These are phyloP conservation scores for Sanghuangporus baumii DNA, from an alignment of 1,284 basidiomycete species.

Conservation along the genomic window DNA sequence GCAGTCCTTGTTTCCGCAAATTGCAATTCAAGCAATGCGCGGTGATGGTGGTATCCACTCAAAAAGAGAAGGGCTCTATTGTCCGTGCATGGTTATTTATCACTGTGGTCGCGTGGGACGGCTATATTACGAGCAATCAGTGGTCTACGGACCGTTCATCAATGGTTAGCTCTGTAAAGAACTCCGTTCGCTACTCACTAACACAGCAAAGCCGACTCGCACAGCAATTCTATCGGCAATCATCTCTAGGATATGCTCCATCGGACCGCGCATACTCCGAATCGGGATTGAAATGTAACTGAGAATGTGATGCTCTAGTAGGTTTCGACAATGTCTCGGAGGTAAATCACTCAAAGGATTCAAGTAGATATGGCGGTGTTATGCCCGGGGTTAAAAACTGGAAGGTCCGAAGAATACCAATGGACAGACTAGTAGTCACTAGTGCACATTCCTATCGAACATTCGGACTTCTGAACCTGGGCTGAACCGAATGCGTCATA, in stretches of 20 bases:
- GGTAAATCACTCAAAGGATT: conserved; percentile 3
- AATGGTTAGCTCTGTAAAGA: neutral
- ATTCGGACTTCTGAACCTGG: neutral
- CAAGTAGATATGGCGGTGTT: neutral
- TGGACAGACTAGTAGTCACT: neutral
- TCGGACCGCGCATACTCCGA: neutral
- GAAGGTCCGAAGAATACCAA: conserved; percentile 1
- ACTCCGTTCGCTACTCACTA: neutral
- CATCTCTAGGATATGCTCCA: neutral
- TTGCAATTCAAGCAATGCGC: conserved; percentile 6
- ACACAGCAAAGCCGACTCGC: neutral
- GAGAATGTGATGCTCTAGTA: neutral
- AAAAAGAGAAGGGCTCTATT: conserved; percentile 5
- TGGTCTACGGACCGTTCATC: neutral
- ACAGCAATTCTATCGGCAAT: conserved; percentile 1
- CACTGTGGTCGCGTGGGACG: conserved; percentile 6
- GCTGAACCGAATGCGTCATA: neutral
- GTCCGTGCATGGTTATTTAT: conserved; percentile 9
- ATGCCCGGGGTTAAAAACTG: neutral
- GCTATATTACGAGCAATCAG: neutral
- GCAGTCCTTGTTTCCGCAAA: conserved; percentile 10
- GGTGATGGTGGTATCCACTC: conserved; percentile 8
- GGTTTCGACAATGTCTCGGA: neutral
- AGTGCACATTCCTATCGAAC: neutral
- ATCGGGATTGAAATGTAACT: neutral